Evolutionary conservation across 345 rosid species (phyloP).

Genomic region (Acer negundo): DNA sequence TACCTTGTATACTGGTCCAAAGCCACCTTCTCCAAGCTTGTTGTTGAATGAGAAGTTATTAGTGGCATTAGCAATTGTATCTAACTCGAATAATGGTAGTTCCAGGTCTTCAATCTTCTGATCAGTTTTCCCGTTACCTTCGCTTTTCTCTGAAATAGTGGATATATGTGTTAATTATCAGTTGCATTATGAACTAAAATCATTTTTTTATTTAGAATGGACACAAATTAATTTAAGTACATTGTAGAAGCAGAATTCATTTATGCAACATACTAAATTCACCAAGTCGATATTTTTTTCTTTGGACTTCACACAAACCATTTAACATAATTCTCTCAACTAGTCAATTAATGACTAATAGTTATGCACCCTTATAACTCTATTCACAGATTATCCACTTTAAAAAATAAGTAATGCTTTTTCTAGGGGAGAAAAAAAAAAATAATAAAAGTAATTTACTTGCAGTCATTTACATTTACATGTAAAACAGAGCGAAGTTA

Average conservation of each 20-base stretch:
- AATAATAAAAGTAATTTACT: too few species aligned
- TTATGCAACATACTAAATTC: neutral
- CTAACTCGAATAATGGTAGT: conserved; percentile 32
- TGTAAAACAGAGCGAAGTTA: too few species aligned
- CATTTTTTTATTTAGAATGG: neutral
- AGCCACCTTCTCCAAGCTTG: conserved; percentile 44
- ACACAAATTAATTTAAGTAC: too few species aligned
- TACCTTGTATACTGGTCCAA: conserved; percentile 43
- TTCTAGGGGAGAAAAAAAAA: too few species aligned
- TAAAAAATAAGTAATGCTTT: too few species aligned
- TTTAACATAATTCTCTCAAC: neutral
- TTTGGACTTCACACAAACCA: too few species aligned
- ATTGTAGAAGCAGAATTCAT: too few species aligned
- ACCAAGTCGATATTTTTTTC: too few species aligned
- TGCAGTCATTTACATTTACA: too few species aligned
- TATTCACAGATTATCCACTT: neutral
- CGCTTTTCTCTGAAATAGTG: neutral
- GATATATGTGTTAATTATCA: neutral
- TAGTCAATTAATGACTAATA: neutral
- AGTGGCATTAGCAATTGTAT: conserved; percentile 27
- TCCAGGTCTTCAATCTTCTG: conserved; percentile 30
- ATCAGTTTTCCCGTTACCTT: neutral
- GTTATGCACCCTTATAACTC: neutral
- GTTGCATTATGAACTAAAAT: neutral
- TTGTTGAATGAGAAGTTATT: conserved; percentile 30